A percentile compares a stretch with the other conserved stretches of the same genome.
Evolutionary conservation across 2,329 filamentous ascomycete genomes (phyloP).

Genomic region (Alternaria sp.): DNA sequence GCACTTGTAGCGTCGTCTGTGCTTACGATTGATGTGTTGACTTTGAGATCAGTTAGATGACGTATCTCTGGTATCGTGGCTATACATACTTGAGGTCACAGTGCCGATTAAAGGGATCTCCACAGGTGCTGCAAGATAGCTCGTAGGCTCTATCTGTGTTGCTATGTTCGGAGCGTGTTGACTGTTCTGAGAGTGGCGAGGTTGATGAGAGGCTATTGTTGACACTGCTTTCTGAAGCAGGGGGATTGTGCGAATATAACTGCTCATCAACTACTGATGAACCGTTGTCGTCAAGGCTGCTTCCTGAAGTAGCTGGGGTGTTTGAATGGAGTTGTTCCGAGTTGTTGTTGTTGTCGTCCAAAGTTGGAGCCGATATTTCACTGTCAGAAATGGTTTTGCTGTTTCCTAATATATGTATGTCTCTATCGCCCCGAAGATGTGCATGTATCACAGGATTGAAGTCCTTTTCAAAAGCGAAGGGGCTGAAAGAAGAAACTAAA

Average conservation of each 20-base stretch:
- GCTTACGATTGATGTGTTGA: not conserved
- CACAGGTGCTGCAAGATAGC: not conserved
- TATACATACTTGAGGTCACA: not conserved
- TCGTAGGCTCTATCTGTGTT: accelerated
- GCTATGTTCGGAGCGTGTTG: not conserved
- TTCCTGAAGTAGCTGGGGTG: not conserved
- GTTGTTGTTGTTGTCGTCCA: not conserved
- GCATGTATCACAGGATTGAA: not conserved
- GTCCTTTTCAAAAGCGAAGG: not conserved
- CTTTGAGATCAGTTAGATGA: accelerated
- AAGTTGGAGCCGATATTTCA: not conserved
- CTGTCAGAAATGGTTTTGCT: too few relatives aligned
- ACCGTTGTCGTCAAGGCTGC: not conserved
- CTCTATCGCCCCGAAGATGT: too few relatives aligned
- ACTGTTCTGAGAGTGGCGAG: not conserved
- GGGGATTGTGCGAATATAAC: accelerated
- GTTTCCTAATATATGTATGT: too few relatives aligned
- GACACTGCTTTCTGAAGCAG: not conserved
- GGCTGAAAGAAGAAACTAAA: not conserved
- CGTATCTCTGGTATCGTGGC: accelerated
- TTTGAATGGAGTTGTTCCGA: not conserved
- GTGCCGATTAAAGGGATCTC: accelerated
- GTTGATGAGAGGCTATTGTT: not conserved
- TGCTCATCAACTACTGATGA: not conserved
- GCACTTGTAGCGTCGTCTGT: not conserved